A percentile compares a stretch with the other conserved stretches of the same genome.
phyloP scores from a whole-genome alignment of 2,329 filamentous ascomycete species.

The Plenodomus biglobosus region DNA sequence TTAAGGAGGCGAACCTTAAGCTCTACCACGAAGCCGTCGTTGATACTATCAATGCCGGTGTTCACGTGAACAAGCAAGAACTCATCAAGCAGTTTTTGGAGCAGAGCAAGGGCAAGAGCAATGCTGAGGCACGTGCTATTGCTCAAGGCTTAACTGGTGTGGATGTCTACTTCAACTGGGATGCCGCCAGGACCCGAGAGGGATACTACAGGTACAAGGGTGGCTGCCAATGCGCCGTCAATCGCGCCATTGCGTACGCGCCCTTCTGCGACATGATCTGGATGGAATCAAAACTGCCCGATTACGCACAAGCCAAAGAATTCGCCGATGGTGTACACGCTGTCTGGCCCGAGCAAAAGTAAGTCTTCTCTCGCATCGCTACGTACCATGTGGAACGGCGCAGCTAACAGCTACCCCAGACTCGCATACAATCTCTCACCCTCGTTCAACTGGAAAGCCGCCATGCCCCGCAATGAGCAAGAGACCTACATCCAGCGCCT shows the following conservation, averaged over 20 bases:
- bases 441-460: conserved; percentile 99
- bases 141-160: conserved; percentile 75
- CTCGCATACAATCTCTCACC: conserved; percentile 98
- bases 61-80: conserved; percentile 67
- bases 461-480: conserved; percentile 88
- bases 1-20: conserved; percentile 73
- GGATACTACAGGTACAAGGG: conserved; percentile 93
- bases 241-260: conserved; percentile 86
- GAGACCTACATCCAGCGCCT: conserved; percentile 96
- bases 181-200: conserved; percentile 86
- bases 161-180: conserved; percentile 93
- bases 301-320: conserved; percentile 86
- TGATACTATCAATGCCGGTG: conserved; percentile 73
- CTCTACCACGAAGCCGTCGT: conserved; percentile 89
- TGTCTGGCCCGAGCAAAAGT: conserved; percentile 96
- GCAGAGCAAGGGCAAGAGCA: conserved; percentile 78
- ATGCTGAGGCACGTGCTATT: conserved; percentile 76
- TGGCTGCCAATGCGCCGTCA: conserved; percentile 87
- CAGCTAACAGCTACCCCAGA: no score
- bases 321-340: conserved; percentile 93
- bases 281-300: conserved; percentile 99
- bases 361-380: conserved; percentile 43
- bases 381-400: no score
- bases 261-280: conserved; percentile 96
- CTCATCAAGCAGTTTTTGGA: conserved; percentile 68